Percentiles rank a stretch among this genome's conserved stretches.
Conservation (phyloP, 2,329 filamentous ascomycete species). For the Aspergillus carbonarius region DNA sequence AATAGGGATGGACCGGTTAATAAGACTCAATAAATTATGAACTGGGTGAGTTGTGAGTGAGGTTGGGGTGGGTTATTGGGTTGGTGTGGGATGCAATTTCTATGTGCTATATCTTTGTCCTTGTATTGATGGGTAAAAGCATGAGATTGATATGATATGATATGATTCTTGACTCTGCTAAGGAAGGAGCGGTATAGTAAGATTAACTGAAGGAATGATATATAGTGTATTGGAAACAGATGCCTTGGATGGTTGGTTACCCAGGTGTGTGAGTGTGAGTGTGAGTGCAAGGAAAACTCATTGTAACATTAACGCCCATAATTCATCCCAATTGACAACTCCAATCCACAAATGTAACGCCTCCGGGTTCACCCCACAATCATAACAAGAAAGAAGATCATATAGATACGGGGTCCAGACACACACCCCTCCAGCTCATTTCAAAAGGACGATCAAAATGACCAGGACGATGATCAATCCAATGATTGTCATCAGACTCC, state of each 20-base stretch:
- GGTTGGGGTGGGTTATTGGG: not conserved
- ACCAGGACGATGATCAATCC: slow-evolving; percentile 79
- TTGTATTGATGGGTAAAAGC: not conserved
- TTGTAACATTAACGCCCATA: slow-evolving; percentile 3
- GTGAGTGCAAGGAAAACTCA: too few species aligned
- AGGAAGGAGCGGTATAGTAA: not conserved
- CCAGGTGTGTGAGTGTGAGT: too few species aligned
- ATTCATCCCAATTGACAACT: slow-evolving; percentile 1
- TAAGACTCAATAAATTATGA: slow-evolving; percentile 17
- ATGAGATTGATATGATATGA: not conserved
- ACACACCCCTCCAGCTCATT: slow-evolving; percentile 48
- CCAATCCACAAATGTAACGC: slow-evolving; percentile 1
- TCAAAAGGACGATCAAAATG: slow-evolving; percentile 77
- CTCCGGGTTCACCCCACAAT: not conserved
- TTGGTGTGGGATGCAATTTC: not conserved
- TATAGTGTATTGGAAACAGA: slow-evolving; percentile 1
- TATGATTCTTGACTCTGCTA: not conserved
- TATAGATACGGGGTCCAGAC: not conserved
- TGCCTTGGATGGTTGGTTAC: not conserved
- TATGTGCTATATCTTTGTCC: not conserved
- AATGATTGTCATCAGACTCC: slow-evolving; percentile 80
- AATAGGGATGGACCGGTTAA: slow-evolving; percentile 40
- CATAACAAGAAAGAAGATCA: not conserved
- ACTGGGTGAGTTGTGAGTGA: not conserved
- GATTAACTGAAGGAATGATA: not conserved